Base-by-base conservation (phyloP, 2,329 filamentous ascomycete species). In the Phyllosticta citrichinensis region DNA sequence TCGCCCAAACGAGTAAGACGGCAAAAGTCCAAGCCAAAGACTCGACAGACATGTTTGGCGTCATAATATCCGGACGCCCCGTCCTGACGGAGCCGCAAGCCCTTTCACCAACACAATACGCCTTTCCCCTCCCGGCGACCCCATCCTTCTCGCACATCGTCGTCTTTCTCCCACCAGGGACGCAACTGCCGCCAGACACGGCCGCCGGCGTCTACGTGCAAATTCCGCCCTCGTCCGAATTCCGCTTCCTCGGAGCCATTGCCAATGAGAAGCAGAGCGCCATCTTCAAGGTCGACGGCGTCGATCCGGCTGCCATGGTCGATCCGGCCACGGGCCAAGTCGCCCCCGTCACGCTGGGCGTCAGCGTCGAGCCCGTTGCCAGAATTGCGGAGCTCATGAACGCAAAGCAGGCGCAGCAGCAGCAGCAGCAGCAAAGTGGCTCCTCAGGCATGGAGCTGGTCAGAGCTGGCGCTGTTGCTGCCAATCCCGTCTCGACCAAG, bases 181-280 rank as follows among this genome's bases (percentile, higher is more conserved):
- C 87, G 10, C 74, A 81, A 10, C 80, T 99, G 0, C 92, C 92
- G 0, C 79, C 82, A 3, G 83, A 84, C 66, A 88, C 88, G 20
- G 93, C 91, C 5, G 94, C 92, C 14, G 89, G 91, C 55, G 93
- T 99, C 65, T 97, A 97, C 76, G 83, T 96, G 55, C 87, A 92
- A 65, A 77, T 87, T n/a, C 83, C 85, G 2, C 75, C 76, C 9
- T 67, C 75, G 59, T 73, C 66, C 72, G 83, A 87, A 55, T 96
- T 96, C 77, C 85, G 82, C 63, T 90, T 99, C 68, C 84, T 97
- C 4, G 94, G 95, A 64, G 94, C 87, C 56, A 86, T 99, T 61
- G 92, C 89, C 1, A 87, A 89, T 40, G 91, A 92, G 61, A 97
- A 97, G 71, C 91, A 94, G 67, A 93, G 88, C 66, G 91, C 92